A percentile compares a stretch with the other conserved stretches of the same genome.
Evolutionary conservation across 2,329 filamentous ascomycete species (phyloP).

Genomic region (Phaeosphaeriaceae sp.): DNA sequence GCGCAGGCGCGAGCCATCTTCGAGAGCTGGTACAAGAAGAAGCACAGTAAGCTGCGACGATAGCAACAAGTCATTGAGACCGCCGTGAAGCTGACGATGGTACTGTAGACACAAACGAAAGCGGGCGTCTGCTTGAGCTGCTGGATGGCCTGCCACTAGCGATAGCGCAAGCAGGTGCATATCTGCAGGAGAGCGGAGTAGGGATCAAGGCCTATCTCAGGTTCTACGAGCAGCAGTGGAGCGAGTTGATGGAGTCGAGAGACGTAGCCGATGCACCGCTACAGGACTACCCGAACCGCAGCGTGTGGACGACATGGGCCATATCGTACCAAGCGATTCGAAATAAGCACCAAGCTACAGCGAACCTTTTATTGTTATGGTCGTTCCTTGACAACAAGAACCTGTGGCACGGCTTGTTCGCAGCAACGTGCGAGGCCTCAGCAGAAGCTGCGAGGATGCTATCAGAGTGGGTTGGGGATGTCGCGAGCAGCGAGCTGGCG

Average conservation of each 20-base stretch:
- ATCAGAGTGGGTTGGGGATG: constrained; percentile 18
- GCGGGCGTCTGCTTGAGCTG: constrained; percentile 13
- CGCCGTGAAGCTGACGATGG: constrained; percentile 6
- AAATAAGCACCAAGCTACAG: constrained; percentile 23
- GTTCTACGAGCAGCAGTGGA: constrained; percentile 37
- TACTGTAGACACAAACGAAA: constrained; percentile 12
- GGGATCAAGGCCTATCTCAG: constrained; percentile 20
- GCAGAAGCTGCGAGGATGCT: constrained; percentile 8
- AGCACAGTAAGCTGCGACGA: constrained; percentile 15
- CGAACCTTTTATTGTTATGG: constrained; percentile 37
- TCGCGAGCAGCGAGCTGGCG: constrained; percentile 18
- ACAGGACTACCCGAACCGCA: constrained; percentile 31
- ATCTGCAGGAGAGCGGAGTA: constrained; percentile 26
- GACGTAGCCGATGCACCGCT: constrained; percentile 15
- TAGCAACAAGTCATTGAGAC: neutral
- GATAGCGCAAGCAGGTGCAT: constrained; percentile 30
- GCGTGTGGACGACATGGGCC: constrained; percentile 40
- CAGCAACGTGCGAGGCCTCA: constrained; percentile 9
- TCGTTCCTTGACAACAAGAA: constrained; percentile 32
- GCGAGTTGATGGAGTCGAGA: constrained; percentile 24
- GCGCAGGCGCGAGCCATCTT: constrained; percentile 24
- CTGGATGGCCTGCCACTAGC: constrained; percentile 33
- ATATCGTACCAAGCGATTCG: constrained; percentile 38
- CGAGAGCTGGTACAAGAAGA: constrained; percentile 20
- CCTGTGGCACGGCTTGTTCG: constrained; percentile 34